Conservation (phyloP, 176 grass and related monocot species). For the Canna indica region DNA sequence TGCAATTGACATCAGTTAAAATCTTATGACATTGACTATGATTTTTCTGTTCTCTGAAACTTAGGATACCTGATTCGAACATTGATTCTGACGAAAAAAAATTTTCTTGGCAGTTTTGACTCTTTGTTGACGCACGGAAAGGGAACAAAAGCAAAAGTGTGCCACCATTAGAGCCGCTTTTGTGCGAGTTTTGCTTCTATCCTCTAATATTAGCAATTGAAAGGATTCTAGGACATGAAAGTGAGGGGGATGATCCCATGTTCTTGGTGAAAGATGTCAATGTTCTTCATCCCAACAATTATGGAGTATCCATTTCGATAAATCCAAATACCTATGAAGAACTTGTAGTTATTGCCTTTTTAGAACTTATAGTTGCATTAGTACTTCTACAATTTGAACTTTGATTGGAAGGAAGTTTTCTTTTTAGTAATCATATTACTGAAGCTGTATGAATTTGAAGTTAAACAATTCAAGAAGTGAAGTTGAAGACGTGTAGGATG, state of each 20-base stretch:
- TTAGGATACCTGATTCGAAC: background rate
- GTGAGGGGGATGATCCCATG: no score
- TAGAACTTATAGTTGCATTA: no score
- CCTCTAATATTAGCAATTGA: slow-evolving; percentile 38
- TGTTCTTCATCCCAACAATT: background rate
- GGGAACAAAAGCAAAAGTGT: slow-evolving; percentile 27
- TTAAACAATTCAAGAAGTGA: no score
- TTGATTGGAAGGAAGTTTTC: no score
- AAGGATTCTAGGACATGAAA: background rate
- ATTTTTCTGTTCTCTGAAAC: no score
- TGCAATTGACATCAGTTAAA: no score
- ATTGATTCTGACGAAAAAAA: background rate
- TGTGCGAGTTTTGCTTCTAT: slow-evolving; percentile 35
- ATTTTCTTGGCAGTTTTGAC: slow-evolving; percentile 17
- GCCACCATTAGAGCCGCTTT: slow-evolving; percentile 29
- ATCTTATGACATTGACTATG: no score
- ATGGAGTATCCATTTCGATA: background rate
- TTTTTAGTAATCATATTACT: no score
- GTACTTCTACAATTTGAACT: no score
- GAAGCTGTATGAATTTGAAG: no score
- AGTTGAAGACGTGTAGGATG: no score
- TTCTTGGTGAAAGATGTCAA: background rate
- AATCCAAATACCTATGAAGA: background rate
- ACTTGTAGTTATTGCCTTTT: background rate
- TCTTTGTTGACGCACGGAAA: slow-evolving; percentile 40